Base-by-base conservation (phyloP, 768 basidiomycete species). In the Gloeopeniophorella convolvens region DNA sequence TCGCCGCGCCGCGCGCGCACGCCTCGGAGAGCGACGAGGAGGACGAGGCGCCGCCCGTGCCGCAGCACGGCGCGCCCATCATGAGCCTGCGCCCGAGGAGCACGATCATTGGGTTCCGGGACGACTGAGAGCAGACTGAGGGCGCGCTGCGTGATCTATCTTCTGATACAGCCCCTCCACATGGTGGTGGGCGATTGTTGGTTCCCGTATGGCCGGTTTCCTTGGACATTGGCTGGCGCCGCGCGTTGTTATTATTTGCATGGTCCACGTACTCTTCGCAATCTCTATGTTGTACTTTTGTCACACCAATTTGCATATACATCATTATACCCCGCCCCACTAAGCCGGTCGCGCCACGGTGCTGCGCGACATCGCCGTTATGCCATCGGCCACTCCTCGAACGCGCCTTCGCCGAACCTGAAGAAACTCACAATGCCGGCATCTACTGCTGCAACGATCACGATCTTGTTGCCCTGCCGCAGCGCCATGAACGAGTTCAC, bases 381-480 rank as follows among this genome's bases (percentile, higher is more conserved):
- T 2, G 42, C 54, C 82, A 92, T 87, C 0, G 89, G 83, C 79
- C 85, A 84, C 59, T 91, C 88, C 45, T 78, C 81, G 64, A 98
- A 97, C 8, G 74, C 80, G 0, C 90, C 89, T 61, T 92, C 76
- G 6, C 85, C 83, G 57, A 97, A 92, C 45, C 87, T 72, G 68
- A 91, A 88, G 72, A 96, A 94, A 57, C 87, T 86, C 35, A 84
- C 84, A 55, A 77, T 90, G 8, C 94, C 91, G 2, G 80, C 76
- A 66, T 96, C 93, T 4, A 94, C 92, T 2, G 78, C 89, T 1
- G 93, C 94, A 41, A 98, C 77, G 28, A 97, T 73, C 45, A 94
- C 71, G 8, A 74, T 83, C 62, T 89, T 89, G 63, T 83, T 88
- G 0, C 95, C 95, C 24, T 80, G 78, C 58, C 94, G 89, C 53